Evolutionary conservation across 2,329 filamentous ascomycete genomes (phyloP).

Genomic region (Claviceps africana): DNA sequence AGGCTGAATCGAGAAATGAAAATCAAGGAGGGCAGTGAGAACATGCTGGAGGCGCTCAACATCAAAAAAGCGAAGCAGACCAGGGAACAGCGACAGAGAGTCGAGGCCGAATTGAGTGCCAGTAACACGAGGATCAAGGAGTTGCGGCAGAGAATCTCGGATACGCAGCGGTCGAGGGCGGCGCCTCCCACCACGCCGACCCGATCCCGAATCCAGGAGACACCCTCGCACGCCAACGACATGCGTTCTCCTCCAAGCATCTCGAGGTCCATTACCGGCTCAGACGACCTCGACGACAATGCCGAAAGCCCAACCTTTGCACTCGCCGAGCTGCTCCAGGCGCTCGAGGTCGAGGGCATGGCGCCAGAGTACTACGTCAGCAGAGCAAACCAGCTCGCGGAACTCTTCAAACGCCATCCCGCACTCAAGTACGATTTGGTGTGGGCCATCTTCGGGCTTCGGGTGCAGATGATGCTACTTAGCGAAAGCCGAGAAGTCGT

Average conservation of each 20-base stretch:
- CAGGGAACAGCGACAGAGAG: conserved; percentile 65
- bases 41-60: conserved; percentile 88
- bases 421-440: conserved; percentile 92
- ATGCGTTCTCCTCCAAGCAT: conserved; percentile 44
- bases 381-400: conserved; percentile 82
- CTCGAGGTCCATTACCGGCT: conserved; percentile 40
- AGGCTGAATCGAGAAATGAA: conserved; percentile 90
- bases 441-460: conserved; percentile 86
- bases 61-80: conserved; percentile 91
- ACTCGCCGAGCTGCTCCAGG: conserved; percentile 78
- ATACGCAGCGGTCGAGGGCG: conserved; percentile 37
- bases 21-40: conserved; percentile 95
- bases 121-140: conserved; percentile 63
- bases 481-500: conserved; percentile 94
- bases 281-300: conserved; percentile 54
- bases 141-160: conserved; percentile 45
- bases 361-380: conserved; percentile 90
- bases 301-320: conserved; percentile 84
- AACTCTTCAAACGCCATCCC: conserved; percentile 85
- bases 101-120: conserved; percentile 79
- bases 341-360: conserved; percentile 77
- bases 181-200: conserved; percentile 37
- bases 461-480: conserved; percentile 90
- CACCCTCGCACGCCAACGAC: conserved; percentile 29
- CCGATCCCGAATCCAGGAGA: conserved; percentile 34